Base-by-base conservation (phyloP, 2,329 filamentous ascomycete genomes). In the Paecilomyces variotii region DNA sequence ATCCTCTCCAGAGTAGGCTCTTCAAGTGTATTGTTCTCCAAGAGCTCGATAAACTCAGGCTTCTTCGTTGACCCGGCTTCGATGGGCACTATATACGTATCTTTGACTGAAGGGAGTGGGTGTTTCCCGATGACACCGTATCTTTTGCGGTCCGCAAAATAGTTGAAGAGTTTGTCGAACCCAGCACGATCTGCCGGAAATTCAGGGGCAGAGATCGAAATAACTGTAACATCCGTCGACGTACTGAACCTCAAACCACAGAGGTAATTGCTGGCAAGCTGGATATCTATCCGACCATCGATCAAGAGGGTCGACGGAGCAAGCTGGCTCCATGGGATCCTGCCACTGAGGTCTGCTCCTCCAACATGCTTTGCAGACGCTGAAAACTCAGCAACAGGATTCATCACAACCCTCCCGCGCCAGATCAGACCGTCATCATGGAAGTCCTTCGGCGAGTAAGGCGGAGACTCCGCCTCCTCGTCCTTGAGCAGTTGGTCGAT, bases 31-130 rank as follows among this genome's bases (percentile, higher is more conserved):
- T 92, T 92, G 65, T 93, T 88, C 62, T 90, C 87, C n/a, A 97
- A 82, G 68, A 96, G 89, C 61, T 91, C 84, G 72, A 97, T 85
- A 67, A 97, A 96, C 61, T 92, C 89, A 0, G 94, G 93, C 51
- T 93, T 83, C 54, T 78, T 76, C 34, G 75, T 77, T 27, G 84
- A 80, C 27, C 90, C 91, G 4, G 86, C 82, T 32, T 91, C 84
- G 3, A 97, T 84, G 0, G 94, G 93, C 9, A 97, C 87, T 32
- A 97, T 83, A 72, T 97, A 97, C 1, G 92, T 90, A 70, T 97
- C 93, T 60, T 91, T 87, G 54, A 97, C 88, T 60, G 91, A 87
- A 24, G 85, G 83, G 30, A 86, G 76, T 0, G 84, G 83, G 71
- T 89, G 88, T 69, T 93, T 89, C 12, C 87, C 87, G 5, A 97